Evolutionary conservation across 192 early-diverging fungal species (phyloP).

Genomic region (Entophlyctis luteolus): DNA sequence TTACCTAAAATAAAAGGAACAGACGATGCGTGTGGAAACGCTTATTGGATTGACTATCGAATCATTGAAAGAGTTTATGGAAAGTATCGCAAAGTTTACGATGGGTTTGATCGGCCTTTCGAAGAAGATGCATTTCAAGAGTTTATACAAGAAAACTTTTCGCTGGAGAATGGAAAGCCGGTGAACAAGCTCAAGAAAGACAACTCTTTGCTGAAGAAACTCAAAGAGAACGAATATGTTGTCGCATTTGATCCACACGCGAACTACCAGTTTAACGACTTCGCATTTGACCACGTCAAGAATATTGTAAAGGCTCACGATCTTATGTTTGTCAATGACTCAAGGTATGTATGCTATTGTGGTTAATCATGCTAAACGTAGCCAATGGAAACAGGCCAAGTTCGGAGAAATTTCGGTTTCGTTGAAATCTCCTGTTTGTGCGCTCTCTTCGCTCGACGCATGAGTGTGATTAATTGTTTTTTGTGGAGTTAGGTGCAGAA

Average conservation of each 20-base stretch:
- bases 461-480: no score
- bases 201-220: background rate
- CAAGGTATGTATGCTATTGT: no score
- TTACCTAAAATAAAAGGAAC: background rate
- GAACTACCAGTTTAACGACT: constrained; percentile 11
- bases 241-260: background rate
- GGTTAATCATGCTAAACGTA: no score
- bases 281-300: constrained; percentile 17
- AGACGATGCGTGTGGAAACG: constrained; percentile 20
- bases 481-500: no score
- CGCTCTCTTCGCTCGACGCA: no score
- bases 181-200: constrained; percentile 12
- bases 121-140: background rate
- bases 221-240: background rate
- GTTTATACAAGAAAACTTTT: background rate
- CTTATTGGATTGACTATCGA: constrained; percentile 15
- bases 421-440: no score
- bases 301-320: constrained; percentile 7
- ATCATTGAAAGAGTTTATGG: constrained; percentile 7
- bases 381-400: no score
- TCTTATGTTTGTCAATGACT: no score
- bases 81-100: background rate
- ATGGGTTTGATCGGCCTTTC: background rate
- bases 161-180: background rate
- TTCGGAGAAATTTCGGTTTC: no score